Percentiles rank a stretch among this genome's conserved stretches.
These are phyloP conservation scores for Trichoderma polysporum DNA, from an alignment of 2,329 filamentous ascomycete genomes.

Conservation along the genomic window DNA sequence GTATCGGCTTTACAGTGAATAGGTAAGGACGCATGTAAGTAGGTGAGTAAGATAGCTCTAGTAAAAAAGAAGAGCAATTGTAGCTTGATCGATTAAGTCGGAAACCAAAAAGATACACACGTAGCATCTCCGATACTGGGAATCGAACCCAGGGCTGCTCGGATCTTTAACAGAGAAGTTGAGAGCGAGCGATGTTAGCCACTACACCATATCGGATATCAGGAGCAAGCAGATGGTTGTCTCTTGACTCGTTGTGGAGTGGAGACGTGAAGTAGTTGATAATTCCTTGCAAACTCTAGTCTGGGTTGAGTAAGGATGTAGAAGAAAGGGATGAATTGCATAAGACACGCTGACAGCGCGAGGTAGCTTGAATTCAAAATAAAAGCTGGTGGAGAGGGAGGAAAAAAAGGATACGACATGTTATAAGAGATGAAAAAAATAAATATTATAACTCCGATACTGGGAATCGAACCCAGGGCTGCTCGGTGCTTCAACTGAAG, in stretches of 20 bases:
- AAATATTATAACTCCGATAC: conserved; percentile 17
- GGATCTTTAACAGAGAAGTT: conserved; percentile 25
- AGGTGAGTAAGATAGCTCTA: background rate
- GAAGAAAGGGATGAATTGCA: background rate
- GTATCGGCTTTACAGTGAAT: background rate
- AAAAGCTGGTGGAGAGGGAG: background rate
- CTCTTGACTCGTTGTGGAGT: background rate
- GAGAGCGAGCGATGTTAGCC: conserved; percentile 40
- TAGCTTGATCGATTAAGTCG: too few species aligned
- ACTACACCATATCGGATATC: conserved; percentile 38
- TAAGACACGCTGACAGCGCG: background rate
- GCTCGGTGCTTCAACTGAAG: conserved; percentile 16
- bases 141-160: conserved; percentile 40
- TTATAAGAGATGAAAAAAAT: background rate
- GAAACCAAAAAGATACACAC: background rate
- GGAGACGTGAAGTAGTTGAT: background rate
- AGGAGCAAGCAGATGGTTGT: background rate
- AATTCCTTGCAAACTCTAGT: background rate
- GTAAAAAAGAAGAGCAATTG: background rate
- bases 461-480: conserved; percentile 25
- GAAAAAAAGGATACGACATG: background rate
- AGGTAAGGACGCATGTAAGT: background rate
- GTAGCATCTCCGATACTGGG: conserved; percentile 33
- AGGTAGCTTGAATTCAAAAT: background rate
- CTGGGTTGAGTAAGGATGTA: background rate